phyloP scores from a whole-genome alignment of 129 eudicot genomes.

The Heracleum sosnowskyi region DNA sequence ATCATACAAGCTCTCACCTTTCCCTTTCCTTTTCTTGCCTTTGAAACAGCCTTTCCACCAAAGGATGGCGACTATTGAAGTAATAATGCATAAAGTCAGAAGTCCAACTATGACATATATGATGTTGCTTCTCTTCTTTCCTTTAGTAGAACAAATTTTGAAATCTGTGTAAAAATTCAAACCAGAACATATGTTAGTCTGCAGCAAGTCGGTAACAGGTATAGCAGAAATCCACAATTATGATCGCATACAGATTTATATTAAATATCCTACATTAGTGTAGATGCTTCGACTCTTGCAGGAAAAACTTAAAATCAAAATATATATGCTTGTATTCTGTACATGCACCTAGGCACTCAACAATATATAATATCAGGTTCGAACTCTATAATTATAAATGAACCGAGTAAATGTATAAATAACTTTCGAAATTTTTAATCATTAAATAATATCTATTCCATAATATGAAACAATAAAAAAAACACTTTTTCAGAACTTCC shows the following conservation, averaged over 20 bases:
- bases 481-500: background rate
- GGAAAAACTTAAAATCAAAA: background rate
- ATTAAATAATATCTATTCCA: background rate
- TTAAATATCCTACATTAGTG: background rate
- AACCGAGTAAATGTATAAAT: background rate
- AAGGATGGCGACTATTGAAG: conserved; percentile 16
- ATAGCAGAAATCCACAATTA: background rate
- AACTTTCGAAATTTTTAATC: background rate
- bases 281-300: background rate
- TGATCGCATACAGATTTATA: background rate
- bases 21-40: conserved; percentile 17
- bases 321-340: background rate
- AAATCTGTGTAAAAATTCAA: conserved; percentile 17
- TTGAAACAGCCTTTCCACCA: conserved; percentile 33
- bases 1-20: conserved; percentile 19
- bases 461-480: background rate
- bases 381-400: background rate
- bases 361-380: background rate
- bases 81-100: conserved; percentile 9
- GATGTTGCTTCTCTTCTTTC: conserved; percentile 14
- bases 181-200: background rate
- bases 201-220: background rate
- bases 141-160: conserved; percentile 20
- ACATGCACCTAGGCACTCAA: background rate
- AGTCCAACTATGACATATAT: conserved; percentile 22